phyloP scores from a whole-genome alignment of 2,329 filamentous ascomycete genomes.

The Neopestalotiopsis clavispora region DNA sequence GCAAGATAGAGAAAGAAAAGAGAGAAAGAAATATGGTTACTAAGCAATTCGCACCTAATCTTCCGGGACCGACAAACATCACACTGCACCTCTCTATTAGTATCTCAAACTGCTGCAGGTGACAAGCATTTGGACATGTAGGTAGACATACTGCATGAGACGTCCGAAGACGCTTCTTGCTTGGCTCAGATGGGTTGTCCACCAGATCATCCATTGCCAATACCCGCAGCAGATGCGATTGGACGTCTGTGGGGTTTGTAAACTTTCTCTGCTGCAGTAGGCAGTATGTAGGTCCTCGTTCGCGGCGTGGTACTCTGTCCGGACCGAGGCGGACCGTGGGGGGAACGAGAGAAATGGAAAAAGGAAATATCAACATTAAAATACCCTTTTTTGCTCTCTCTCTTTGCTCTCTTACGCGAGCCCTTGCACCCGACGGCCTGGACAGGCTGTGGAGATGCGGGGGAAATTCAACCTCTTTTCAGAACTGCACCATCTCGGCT shows the following conservation, averaged over 20 bases:
- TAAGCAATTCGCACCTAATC: conserved; percentile 42
- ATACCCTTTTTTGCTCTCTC: not conserved
- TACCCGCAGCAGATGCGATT: not conserved
- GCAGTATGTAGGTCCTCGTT: no score
- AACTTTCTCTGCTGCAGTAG: not conserved
- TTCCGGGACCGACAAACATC: conserved; percentile 52
- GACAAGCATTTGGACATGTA: not conserved
- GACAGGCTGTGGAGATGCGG: conserved; percentile 13
- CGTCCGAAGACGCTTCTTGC: conserved; percentile 46
- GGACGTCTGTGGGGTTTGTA: not conserved
- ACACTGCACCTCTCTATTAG: conserved; percentile 38
- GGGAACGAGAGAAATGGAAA: not conserved
- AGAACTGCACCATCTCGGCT: not conserved
- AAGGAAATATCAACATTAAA: not conserved
- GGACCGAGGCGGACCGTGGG: conserved; percentile 22
- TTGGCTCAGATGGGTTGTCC: conserved; percentile 30
- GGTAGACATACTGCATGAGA: conserved; percentile 44
- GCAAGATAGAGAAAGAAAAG: not conserved
- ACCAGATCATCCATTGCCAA: conserved; percentile 9
- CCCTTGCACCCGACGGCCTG: conserved; percentile 5
- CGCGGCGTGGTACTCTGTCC: not conserved
- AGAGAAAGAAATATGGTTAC: no score
- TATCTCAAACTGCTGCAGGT: conserved; percentile 13
- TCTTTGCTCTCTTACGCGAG: not conserved
- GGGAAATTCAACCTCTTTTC: not conserved